Evolutionary conservation across 352 stramenopile genomes (phyloP), one percentile per base, ranked within the genome.

Genomic region (Phytopythium delawarense): DNA sequence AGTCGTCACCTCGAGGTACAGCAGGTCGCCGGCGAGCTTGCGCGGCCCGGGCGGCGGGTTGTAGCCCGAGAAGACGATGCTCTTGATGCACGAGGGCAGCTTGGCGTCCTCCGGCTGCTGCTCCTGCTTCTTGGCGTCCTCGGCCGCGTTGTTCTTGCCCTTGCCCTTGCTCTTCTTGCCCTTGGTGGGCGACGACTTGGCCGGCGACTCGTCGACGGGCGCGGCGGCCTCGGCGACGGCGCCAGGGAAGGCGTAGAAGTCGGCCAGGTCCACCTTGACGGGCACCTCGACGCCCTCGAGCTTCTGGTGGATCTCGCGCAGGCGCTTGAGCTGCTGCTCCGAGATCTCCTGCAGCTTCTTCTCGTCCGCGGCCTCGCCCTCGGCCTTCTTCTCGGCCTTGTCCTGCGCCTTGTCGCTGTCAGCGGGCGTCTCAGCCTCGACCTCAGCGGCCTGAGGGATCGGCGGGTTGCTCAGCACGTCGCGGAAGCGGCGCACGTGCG

Each of bases 31-130:
- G 0, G 92, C 78, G 32, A 98, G 78, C 65, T 92, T 91, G 64
- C 96, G 92, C 54, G 86, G 86, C 21, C 88, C 74, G 30, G 96
- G 96, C n/a, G 95, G 95, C 37, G 95, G 91, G 75, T 98, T 98
- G 78, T 97, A 98, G 49, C 92, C 94, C 63, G 89, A 97, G 60
- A 97, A 94, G 44, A 91, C 76, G 62, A 98, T 96, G 69, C 87
- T 95, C 68, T 94, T 87, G 48, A 97, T 56, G 71, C 90, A 98
- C 52, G 74, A 64, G n/a, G 86, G 88, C 25, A 95, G 74, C 62
- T 84, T 90, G 44, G 81, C 74, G 21, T 85, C 70, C 57, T 76
- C 51, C 20, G 67, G 58, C 50, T 85, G 71, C 37, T 78, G 64
- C 13, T 75, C 66, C 37, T 76, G 70, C 59, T 76, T 70, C 56